Evolutionary conservation across 2,329 filamentous ascomycete species (phyloP).

Genomic region (Colletotrichum costaricense): DNA sequence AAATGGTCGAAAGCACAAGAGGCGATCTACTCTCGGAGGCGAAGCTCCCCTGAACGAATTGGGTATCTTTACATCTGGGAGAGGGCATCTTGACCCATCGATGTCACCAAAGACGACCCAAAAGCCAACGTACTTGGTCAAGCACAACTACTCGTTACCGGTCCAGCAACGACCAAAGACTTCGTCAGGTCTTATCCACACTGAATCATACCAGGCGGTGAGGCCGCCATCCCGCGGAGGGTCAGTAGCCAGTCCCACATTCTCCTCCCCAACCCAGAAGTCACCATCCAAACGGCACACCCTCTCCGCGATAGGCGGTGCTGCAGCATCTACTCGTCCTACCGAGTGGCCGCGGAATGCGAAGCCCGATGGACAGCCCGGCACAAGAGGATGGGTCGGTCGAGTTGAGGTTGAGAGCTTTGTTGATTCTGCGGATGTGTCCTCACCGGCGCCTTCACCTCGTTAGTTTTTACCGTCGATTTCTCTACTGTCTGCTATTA

Average conservation of each 20-base stretch:
- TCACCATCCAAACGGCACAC: conserved; percentile 25
- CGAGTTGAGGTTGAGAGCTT: conserved; percentile 35
- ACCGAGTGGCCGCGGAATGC: conserved; percentile 17
- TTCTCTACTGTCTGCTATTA: conserved; percentile 14
- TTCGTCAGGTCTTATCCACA: conserved; percentile 5
- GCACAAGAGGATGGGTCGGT: conserved; percentile 28
- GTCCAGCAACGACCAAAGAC: conserved; percentile 29
- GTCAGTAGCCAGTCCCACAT: conserved; percentile 34
- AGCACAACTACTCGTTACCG: conserved; percentile 36
- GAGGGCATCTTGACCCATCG: conserved; percentile 6
- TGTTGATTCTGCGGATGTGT: conserved; percentile 28
- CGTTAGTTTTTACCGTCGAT: conserved; percentile 40
- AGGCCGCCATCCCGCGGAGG: conserved; percentile 36
- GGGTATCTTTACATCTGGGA: conserved; percentile 20
- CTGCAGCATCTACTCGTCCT: neutral
- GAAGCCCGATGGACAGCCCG: neutral
- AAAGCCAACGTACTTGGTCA: conserved; percentile 39
- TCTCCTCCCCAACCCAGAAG: conserved; percentile 32
- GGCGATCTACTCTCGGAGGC: conserved; percentile 13
- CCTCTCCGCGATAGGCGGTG: conserved; percentile 10
- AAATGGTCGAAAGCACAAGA: neutral
- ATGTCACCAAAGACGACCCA: conserved; percentile 34
- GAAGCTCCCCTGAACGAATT: conserved; percentile 8
- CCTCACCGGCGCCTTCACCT: conserved; percentile 38
- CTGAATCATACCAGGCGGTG: conserved; percentile 20